Evolutionary conservation across 805 yeast species (phyloP).

Genomic region (Saturnispora quitensis): DNA sequence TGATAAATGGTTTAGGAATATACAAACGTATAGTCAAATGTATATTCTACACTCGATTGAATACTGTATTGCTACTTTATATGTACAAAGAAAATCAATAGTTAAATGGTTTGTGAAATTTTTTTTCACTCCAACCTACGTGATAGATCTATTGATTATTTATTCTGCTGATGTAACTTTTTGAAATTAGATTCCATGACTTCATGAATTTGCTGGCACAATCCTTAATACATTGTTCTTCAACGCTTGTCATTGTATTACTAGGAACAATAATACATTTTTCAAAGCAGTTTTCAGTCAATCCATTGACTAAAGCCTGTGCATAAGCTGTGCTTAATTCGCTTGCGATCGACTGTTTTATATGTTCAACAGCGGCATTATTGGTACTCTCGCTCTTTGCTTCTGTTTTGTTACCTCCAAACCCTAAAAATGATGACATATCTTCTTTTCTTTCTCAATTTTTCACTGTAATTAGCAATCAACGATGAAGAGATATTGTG

Average conservation of each 20-base stretch:
- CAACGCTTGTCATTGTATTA: slow-evolving; percentile 30
- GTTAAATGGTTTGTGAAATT: neutral
- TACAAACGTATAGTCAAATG: neutral
- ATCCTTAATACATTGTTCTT: slow-evolving; percentile 60
- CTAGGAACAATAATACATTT: slow-evolving; percentile 65
- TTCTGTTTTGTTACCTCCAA: slow-evolving; percentile 16
- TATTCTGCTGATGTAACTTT: slow-evolving; percentile 66
- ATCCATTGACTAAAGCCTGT: slow-evolving; percentile 72
- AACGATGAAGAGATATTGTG: neutral
- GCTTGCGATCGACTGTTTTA: slow-evolving; percentile 63
- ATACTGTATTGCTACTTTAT: neutral
- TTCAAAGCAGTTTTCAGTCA: slow-evolving; percentile 81
- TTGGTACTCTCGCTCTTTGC: slow-evolving; percentile 9
- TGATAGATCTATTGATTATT: slow-evolving; percentile 9
- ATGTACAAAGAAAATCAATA: neutral
- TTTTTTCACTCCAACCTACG: neutral
- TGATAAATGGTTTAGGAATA: neutral
- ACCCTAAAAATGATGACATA: slow-evolving; percentile 27
- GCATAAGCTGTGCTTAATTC: slow-evolving; percentile 92
- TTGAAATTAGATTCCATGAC: slow-evolving; percentile 81
- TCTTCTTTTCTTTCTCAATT: neutral
- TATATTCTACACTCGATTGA: neutral
- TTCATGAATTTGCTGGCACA: slow-evolving; percentile 85
- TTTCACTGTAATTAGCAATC: neutral
- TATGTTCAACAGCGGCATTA: slow-evolving; percentile 41